Conservation (phyloP, 2,329 filamentous ascomycete genomes). For the Rhexocercosporidium sp. region DNA sequence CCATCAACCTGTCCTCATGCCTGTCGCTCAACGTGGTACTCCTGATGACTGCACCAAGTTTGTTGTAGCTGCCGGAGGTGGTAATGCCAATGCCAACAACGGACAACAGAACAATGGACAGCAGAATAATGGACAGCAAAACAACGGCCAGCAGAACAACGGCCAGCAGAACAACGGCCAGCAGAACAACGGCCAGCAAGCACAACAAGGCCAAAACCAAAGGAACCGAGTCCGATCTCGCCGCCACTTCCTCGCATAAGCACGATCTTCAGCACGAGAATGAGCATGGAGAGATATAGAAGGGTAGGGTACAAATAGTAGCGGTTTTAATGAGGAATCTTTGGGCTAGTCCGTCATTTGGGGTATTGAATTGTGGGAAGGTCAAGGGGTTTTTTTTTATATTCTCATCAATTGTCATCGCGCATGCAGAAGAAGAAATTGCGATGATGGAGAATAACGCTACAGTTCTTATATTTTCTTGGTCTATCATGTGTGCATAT, state of each 20-base stretch:
- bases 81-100: slow-evolving; percentile 27
- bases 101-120: slow-evolving; percentile 6
- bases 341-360: slow-evolving; percentile 25
- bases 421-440: slow-evolving; percentile 14
- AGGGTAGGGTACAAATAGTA: slow-evolving; percentile 17
- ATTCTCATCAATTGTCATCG: slow-evolving; percentile 16
- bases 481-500: neutral
- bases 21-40: slow-evolving; percentile 51
- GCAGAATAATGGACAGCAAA: slow-evolving; percentile 9
- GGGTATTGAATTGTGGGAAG: slow-evolving; percentile 21
- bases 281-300: slow-evolving; percentile 15
- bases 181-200: neutral
- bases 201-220: neutral
- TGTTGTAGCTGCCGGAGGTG: slow-evolving; percentile 41
- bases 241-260: slow-evolving; percentile 34
- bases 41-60: slow-evolving; percentile 53
- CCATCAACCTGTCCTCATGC: slow-evolving; percentile 52
- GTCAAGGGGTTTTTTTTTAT: slow-evolving; percentile 22
- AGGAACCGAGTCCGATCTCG: slow-evolving; percentile 12
- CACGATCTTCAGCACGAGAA: neutral
- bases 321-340: slow-evolving; percentile 24
- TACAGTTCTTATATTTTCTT: slow-evolving; percentile 8
- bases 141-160: no score
- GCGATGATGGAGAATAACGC: slow-evolving; percentile 20
- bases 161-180: neutral